Evolutionary conservation across 2,329 filamentous ascomycete species (phyloP).

Genomic region (Juglanconis oblonga): DNA sequence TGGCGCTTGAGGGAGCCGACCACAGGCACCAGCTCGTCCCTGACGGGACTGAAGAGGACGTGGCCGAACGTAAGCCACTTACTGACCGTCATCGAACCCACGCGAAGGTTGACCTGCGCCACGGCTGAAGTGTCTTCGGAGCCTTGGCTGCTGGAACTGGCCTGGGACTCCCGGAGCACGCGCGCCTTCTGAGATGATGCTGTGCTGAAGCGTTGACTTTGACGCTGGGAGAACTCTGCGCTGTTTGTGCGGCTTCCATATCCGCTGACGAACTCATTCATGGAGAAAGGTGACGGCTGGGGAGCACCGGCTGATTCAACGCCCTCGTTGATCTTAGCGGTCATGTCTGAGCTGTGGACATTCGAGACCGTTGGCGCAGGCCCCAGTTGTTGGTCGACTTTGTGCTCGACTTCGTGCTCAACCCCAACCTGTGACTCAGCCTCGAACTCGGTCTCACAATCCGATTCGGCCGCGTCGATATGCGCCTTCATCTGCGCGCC

Average conservation of each 20-base stretch:
- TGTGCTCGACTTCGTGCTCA: conserved; percentile 27
- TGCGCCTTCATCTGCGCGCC: conserved; percentile 4
- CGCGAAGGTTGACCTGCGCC: conserved; percentile 71
- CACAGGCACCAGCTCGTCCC: conserved; percentile 63
- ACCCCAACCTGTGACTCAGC: conserved; percentile 29
- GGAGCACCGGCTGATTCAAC: conserved; percentile 38
- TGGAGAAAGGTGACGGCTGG: conserved; percentile 42
- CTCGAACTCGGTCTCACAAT: conserved; percentile 27
- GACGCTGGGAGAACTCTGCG: conserved; percentile 18
- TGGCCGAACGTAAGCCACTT: conserved; percentile 86
- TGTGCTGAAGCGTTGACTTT: conserved; percentile 18
- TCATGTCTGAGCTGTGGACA: conserved; percentile 54
- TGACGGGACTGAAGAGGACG: conserved; percentile 76
- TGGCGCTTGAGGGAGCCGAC: conserved; percentile 51
- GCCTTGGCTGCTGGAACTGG: conserved; percentile 43
- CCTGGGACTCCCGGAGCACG: conserved; percentile 38
- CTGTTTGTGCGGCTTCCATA: conserved; percentile 36
- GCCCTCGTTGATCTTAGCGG: conserved; percentile 47
- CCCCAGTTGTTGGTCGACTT: conserved; percentile 27
- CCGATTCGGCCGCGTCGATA: conserved; percentile 16
- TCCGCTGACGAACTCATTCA: conserved; percentile 40
- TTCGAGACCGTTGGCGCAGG: conserved; percentile 43
- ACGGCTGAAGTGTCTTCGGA: conserved; percentile 60
- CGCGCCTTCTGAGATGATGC: conserved; percentile 26
- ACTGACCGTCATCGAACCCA: conserved; percentile 80